A percentile compares a stretch with the other conserved stretches of the same genome.
These are phyloP conservation scores for Penicillium rolfsii DNA, from an alignment of 2,329 filamentous ascomycete genomes.

Conservation along the genomic window DNA sequence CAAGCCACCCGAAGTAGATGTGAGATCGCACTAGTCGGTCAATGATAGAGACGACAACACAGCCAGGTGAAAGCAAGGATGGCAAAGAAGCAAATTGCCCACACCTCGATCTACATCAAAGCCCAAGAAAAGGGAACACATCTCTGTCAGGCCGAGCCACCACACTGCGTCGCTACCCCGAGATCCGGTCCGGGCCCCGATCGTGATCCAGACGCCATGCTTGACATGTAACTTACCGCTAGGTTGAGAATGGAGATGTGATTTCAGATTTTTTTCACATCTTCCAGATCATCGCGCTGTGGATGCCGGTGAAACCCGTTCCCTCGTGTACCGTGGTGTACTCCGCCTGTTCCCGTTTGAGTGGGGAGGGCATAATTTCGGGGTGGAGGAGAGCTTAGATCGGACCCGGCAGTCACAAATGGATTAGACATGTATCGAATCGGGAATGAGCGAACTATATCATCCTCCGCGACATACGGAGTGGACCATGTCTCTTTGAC, in stretches of 20 bases:
- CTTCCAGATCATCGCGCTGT: not conserved
- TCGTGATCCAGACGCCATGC: constrained; percentile 1
- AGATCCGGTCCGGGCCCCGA: constrained; percentile 12
- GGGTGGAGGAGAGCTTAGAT: not conserved
- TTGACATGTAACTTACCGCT: not conserved
- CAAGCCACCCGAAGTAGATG: not conserved
- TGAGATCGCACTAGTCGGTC: not conserved
- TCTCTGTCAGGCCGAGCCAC: not conserved
- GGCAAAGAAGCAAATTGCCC: constrained; percentile 1
- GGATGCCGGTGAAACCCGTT: not conserved
- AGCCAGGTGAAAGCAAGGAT: not conserved
- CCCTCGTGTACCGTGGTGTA: constrained; percentile 2
- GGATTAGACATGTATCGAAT: not conserved
- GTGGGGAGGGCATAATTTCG: not conserved
- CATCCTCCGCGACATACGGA: not conserved
- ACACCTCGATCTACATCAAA: not conserved
- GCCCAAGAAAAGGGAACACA: not conserved
- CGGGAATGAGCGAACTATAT: not conserved
- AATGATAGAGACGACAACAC: not conserved
- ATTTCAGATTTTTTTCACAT: not conserved
- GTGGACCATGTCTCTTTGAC: not conserved
- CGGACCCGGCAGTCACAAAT: not conserved
- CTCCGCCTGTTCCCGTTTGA: not conserved
- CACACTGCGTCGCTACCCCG: constrained; percentile 2
- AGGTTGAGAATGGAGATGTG: not conserved